Evolutionary conservation across 495 filamentous ascomycete genomes (phyloP), one percentile per base, ranked within the genome.

Genomic region (Hypoxylon lenormandii): DNA sequence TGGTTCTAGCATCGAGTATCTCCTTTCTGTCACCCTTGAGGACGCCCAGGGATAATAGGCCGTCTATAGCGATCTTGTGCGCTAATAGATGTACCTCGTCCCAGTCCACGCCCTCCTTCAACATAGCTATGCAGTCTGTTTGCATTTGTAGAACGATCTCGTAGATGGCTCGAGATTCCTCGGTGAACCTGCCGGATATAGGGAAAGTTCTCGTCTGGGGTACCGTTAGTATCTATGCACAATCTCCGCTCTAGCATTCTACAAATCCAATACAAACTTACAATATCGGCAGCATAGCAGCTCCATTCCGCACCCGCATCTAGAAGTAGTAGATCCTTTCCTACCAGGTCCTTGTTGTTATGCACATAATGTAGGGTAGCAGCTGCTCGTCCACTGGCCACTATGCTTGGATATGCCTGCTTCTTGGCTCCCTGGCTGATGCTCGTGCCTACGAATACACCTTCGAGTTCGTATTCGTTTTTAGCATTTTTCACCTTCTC

Each of bases 121-220:
- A 78, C 77, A 87, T 84, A 0, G 80, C 87, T 69, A 91, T 94
- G 69, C 88, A 91, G 50, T 89, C 84, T 12, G 79, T 80, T 78
- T 97, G 94, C 94, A 97, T 97, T 72, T 87, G 78, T 12, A 93
- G 81, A 1, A 97, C 94, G 42, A 96, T 89, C 57, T 94, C 86
- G 78, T 97, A 97, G 68, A 97, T 91, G 64, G 87, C 84, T 33
- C 86, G 80, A 55, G 87, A 90, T 79, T 97, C 91, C 26, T 79
- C 74, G 7, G 82, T 85, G 77, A 96, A 97, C 62, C 82, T 88
- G 30, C 93, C 93, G 18, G 81, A 85, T 67, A 97, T 86, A 36
- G 94, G 94, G 66, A 96, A 93, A 0, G 90, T 91, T 52, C 94
- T 85, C n/a, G 94, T 97, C 80, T 83, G 28, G 33, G 10, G 18